These are phyloP conservation scores for Penicillium longicatenatum DNA, from an alignment of 495 filamentous ascomycete genomes.

Conservation along the genomic window DNA sequence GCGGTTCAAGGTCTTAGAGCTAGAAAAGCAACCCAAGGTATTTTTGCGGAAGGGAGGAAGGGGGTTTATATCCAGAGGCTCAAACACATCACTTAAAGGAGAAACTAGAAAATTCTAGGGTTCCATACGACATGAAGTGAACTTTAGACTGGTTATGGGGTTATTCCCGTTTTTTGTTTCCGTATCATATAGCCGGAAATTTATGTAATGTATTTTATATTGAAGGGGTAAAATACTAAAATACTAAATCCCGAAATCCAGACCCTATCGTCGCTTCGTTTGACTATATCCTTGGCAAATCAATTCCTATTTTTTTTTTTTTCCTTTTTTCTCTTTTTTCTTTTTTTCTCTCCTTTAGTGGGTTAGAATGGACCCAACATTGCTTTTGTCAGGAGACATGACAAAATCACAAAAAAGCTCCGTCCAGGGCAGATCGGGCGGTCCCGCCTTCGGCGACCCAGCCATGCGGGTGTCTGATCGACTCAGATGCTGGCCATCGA, in stretches of 20 bases:
- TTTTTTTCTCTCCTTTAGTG: slow-evolving; percentile 8
- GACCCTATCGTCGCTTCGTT: slow-evolving; percentile 1
- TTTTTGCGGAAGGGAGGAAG: slow-evolving; percentile 1
- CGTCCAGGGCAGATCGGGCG: slow-evolving; percentile 15
- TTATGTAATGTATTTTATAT: background rate
- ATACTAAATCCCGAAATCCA: slow-evolving; percentile 5
- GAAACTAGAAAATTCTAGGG: background rate
- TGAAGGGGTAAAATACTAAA: too few relatives aligned
- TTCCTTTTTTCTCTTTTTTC: slow-evolving; percentile 10
- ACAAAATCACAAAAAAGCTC: slow-evolving; percentile 5
- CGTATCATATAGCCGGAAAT: background rate
- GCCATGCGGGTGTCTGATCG: slow-evolving; percentile 29
- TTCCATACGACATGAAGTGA: background rate
- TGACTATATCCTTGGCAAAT: slow-evolving; percentile 8
- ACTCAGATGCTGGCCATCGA: slow-evolving; percentile 26
- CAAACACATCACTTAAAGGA: slow-evolving; percentile 7
- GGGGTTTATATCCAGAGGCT: slow-evolving; percentile 30
- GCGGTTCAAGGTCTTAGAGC: slow-evolving; percentile 1
- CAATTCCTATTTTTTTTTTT: slow-evolving; percentile 9
- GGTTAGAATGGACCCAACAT: background rate
- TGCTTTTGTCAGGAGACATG: slow-evolving; percentile 2
- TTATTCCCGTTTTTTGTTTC: background rate
- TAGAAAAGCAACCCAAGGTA: background rate
- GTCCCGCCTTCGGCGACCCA: slow-evolving; percentile 13
- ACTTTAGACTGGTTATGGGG: background rate